Percentiles rank a stretch among this genome's conserved stretches.
These are phyloP conservation scores for Aureobasidium namibiae DNA, from an alignment of 2,329 filamentous ascomycete genomes.

Conservation along the genomic window DNA sequence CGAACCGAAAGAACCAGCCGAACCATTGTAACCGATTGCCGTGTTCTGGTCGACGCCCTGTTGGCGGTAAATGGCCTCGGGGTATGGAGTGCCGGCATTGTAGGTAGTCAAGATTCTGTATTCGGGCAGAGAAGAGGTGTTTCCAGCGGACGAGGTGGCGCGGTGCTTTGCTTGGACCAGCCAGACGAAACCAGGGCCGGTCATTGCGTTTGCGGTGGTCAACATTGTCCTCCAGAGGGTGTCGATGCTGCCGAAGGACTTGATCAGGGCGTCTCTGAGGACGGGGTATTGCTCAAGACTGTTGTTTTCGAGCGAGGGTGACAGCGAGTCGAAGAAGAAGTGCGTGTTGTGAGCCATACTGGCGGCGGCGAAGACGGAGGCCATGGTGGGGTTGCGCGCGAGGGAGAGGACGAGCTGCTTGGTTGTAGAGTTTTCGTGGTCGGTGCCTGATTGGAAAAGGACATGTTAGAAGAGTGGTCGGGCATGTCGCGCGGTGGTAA, in stretches of 20 bases:
- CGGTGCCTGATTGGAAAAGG: slow-evolving; percentile 44
- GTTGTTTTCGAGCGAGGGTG: slow-evolving; percentile 17
- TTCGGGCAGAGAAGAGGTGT: slow-evolving; percentile 30
- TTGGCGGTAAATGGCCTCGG: slow-evolving; percentile 72
- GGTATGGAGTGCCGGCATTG: slow-evolving; percentile 81
- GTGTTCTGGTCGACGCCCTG: slow-evolving; percentile 60
- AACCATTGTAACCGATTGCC: slow-evolving; percentile 24
- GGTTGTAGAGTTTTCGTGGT: slow-evolving; percentile 52
- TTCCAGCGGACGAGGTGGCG: slow-evolving; percentile 18
- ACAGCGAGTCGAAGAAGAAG: slow-evolving; percentile 60
- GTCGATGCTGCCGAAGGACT: slow-evolving; percentile 73
- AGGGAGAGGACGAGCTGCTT: slow-evolving; percentile 65
- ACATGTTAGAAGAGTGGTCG: not conserved
- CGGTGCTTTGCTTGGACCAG: slow-evolving; percentile 47
- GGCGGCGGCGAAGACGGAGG: slow-evolving; percentile 87
- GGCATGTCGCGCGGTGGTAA: not conserved
- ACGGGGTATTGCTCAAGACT: slow-evolving; percentile 46
- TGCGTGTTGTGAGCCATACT: slow-evolving; percentile 92
- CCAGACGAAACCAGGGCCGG: slow-evolving; percentile 96
- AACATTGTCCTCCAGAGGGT: slow-evolving; percentile 74
- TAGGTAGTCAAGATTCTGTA: slow-evolving; percentile 77
- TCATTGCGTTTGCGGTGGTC: slow-evolving; percentile 78
- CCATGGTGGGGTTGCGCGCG: slow-evolving; percentile 69
- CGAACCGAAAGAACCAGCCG: slow-evolving; percentile 32
- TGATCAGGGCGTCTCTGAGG: slow-evolving; percentile 54